Base-by-base conservation (phyloP, 1,284 basidiomycete genomes). In the Fomes fomentarius region DNA sequence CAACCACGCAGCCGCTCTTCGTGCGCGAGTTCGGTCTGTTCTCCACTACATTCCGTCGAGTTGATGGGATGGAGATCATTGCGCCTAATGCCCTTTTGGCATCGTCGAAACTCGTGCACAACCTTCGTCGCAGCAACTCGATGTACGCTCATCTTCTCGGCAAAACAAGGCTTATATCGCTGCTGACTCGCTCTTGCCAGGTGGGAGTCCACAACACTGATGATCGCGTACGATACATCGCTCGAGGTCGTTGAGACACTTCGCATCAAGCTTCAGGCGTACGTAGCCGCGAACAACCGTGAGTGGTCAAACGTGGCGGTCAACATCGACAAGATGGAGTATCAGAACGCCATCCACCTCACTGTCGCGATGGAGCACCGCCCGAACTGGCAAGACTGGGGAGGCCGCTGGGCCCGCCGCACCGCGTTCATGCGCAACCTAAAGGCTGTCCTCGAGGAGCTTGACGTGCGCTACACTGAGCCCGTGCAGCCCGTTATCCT, bases 351-450 rank as follows among this genome's bases (percentile, higher is more conserved):
- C 8, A 81, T 91, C 52, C 70, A 81, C 63, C 74, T 91, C 54
- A 78, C 80, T 39, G 79, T 93, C 43, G 84, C 84, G 15, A 82
- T 93, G 68, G 91, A 94, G 71, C 91, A 90, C 69, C 84, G 86
- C 52, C 79, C 85, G 35, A 92, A 92, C 67, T 93, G 91, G 91
- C 91, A 93, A 69, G 89, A 93, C 62, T 93, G 91, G 91, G 89
- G 88, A 48, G 89, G 82, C 12, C 79, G 91, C 52, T 93, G 86
- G 87, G 75, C 73, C 10, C 81, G 87, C 40, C 83, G 87, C 57
- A 91, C 81, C 11, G 74, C 71, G 25, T 88, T 91, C 69, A 90
- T 91, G 86, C 80, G 85, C 48, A 71, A 87, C 63, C 75, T 92
- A 51, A 91, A 89, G 71, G 77, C 72, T 4, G 69, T 84, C 15